A percentile compares a stretch with the other conserved stretches of the same genome.
phyloP scores from a whole-genome alignment of 148 eudicot genomes.

The Linanthus parryae region DNA sequence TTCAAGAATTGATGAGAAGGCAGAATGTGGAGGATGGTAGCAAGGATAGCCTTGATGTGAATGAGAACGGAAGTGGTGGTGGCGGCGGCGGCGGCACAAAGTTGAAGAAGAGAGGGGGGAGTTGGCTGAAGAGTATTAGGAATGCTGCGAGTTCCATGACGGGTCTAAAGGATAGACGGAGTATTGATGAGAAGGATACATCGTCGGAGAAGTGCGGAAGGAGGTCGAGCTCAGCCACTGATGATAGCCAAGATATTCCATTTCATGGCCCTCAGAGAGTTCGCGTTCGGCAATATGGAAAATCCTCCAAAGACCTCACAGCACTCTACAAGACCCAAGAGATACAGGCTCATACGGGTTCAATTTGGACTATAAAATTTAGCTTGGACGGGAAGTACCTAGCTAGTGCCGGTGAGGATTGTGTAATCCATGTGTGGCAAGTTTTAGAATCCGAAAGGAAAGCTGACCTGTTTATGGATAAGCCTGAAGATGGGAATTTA shows the following conservation, averaged over 20 bases:
- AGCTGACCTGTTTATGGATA: constrained; percentile 68
- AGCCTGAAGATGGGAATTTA: constrained; percentile 71
- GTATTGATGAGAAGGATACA: constrained; percentile 82
- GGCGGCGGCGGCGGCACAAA: constrained; percentile 48
- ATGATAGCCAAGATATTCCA: constrained; percentile 81
- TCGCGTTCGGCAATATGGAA: constrained; percentile 80
- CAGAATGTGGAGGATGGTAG: constrained; percentile 74
- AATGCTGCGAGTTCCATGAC: constrained; percentile 71
- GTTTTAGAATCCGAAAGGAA: constrained; percentile 72
- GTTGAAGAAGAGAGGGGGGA: constrained; percentile 67
- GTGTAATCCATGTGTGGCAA: constrained; percentile 88
- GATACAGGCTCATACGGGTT: constrained; percentile 85
- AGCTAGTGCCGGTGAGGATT: constrained; percentile 97
- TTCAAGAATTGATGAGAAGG: constrained; percentile 89
- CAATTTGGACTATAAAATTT: constrained; percentile 88
- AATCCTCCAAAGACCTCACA: constrained; percentile 72
- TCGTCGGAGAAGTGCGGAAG: constrained; percentile 82
- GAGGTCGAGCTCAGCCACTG: constrained; percentile 92
- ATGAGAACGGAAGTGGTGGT: constrained; percentile 33
- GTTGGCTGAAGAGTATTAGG: constrained; percentile 79
- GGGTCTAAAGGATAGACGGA: constrained; percentile 61
- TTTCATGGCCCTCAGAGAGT: constrained; percentile 90
- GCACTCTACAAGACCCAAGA: constrained; percentile 81
- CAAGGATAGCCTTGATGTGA: constrained; percentile 27
- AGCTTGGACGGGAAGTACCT: constrained; percentile 90